Base-by-base conservation (phyloP, 306 rosid genomes). In the Malus sieversii region DNA sequence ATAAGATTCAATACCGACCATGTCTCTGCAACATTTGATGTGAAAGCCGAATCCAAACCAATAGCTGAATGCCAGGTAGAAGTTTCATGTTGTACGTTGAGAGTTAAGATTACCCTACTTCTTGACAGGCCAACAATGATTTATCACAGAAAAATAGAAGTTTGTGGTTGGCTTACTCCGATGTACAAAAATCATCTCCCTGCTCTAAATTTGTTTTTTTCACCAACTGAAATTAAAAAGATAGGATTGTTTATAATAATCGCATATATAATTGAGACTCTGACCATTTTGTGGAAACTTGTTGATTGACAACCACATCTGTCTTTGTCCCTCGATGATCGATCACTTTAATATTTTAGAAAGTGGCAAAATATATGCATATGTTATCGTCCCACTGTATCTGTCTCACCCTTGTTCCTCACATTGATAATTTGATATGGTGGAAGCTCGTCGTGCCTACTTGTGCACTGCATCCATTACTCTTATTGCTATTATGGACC, bases 311-410 rank as follows among this genome's bases (percentile, higher is more conserved):
- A 79, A 84, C 65, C 90, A 80, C 87, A 85, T 82, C 76, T 79
- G 87, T 78, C 58, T 70, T 59, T 91, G 89, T 86, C 84, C 85
- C 78, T 81, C n/a, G 44, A 60, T 16, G 18, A 73, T 79, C 81
- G 18, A 73, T 79, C 81, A 67, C 81, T 80, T 66, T 38, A 66
- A 35, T 66, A 66, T 10, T 84, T 84, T 46, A 60, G 58, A 33
- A 48, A 72, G 33, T 75, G 77, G 77, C 27, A 73, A 63, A 22
- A 75, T 74, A 33, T 32, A 38, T 18, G 79, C 91, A 87, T 88
- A 85, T 87, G 88, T 89, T 89, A 67, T 42, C 85, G 86, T 88
- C 91, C 80, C 87, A 78, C 77, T 70, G 80, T 78, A 81, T 66
- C 71, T 84, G 88, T 86, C 90, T 79, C 87, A 78, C 76, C 72